A percentile compares a stretch with the other conserved stretches of the same genome.
These are phyloP conservation scores for Aspergillus tanneri DNA, from an alignment of 2,329 filamentous ascomycete species.

Conservation along the genomic window DNA sequence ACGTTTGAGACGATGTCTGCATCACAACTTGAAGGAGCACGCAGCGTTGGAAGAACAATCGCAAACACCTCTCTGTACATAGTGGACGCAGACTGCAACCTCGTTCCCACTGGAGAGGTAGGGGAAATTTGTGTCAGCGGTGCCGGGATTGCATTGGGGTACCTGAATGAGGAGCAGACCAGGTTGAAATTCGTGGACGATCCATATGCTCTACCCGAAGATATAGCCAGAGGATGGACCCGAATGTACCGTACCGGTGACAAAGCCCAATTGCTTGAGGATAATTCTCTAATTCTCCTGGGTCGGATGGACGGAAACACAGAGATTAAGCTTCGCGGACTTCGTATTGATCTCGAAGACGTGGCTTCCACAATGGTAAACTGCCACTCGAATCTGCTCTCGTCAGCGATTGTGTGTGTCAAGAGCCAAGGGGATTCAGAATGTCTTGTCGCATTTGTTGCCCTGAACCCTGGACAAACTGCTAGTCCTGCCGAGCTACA, in stretches of 20 bases:
- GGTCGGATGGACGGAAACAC: slow-evolving; percentile 26
- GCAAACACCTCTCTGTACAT: slow-evolving; percentile 6
- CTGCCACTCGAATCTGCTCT: background rate
- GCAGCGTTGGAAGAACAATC: slow-evolving; percentile 2
- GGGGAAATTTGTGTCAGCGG: slow-evolving; percentile 14
- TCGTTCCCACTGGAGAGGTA: background rate
- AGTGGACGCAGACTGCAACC: background rate
- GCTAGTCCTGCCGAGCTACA: slow-evolving; percentile 19
- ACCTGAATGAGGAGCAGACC: slow-evolving; percentile 2
- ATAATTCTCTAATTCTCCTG: slow-evolving; percentile 26
- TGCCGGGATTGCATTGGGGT: slow-evolving; percentile 7
- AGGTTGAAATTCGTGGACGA: slow-evolving; percentile 6
- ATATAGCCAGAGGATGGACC: slow-evolving; percentile 20
- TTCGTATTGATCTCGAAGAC: slow-evolving; percentile 48
- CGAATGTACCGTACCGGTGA: slow-evolving; percentile 30
- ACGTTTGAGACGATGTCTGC: slow-evolving; percentile 1
- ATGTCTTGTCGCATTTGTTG: slow-evolving; percentile 23
- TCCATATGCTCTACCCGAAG: background rate
- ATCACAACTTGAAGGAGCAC: background rate
- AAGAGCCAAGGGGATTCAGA: slow-evolving; percentile 1
- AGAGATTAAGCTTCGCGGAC: slow-evolving; percentile 26
- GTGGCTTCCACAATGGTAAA: slow-evolving; percentile 28
- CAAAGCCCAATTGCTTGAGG: slow-evolving; percentile 20
- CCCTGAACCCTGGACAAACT: background rate
- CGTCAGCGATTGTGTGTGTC: slow-evolving; percentile 1